Conservation (phyloP, 1,139 yeast species). For the Kurtzmaniella quercitrusa region DNA sequence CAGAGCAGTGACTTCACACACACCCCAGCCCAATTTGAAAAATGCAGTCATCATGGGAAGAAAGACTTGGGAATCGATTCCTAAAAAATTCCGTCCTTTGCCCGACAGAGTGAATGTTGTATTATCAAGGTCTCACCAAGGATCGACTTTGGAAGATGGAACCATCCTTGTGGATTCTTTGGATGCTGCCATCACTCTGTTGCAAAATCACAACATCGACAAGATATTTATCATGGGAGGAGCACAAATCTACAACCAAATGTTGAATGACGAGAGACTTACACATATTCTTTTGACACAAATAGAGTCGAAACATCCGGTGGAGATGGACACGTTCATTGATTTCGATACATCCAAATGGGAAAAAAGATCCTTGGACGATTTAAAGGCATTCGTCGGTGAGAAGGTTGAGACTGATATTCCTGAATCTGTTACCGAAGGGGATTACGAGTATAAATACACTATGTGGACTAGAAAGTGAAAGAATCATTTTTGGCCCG, state of each 20-base stretch:
- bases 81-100: slow-evolving; percentile 76
- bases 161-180: slow-evolving; percentile 45
- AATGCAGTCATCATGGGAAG: slow-evolving; percentile 96
- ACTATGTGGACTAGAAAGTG: slow-evolving; percentile 41
- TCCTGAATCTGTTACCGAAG: slow-evolving; percentile 42
- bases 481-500: neutral
- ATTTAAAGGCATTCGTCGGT: slow-evolving; percentile 39
- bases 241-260: slow-evolving; percentile 71
- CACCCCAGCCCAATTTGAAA: slow-evolving; percentile 23
- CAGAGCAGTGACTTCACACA: slow-evolving; percentile 59
- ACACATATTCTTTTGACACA: slow-evolving; percentile 73
- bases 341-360: slow-evolving; percentile 25
- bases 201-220: slow-evolving; percentile 29
- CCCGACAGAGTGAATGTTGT: slow-evolving; percentile 73
- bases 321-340: slow-evolving; percentile 66
- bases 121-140: slow-evolving; percentile 46
- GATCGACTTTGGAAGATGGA: slow-evolving; percentile 3
- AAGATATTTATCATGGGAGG: slow-evolving; percentile 88
- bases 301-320: slow-evolving; percentile 33
- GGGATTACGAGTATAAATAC: slow-evolving; percentile 44
- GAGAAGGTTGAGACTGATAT: slow-evolving; percentile 30
- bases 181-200: slow-evolving; percentile 34
- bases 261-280: slow-evolving; percentile 41
- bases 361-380: slow-evolving; percentile 31
- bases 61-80: slow-evolving; percentile 94